Base-by-base conservation (phyloP, 1,284 basidiomycete genomes). In the Coniferiporia weirii region DNA sequence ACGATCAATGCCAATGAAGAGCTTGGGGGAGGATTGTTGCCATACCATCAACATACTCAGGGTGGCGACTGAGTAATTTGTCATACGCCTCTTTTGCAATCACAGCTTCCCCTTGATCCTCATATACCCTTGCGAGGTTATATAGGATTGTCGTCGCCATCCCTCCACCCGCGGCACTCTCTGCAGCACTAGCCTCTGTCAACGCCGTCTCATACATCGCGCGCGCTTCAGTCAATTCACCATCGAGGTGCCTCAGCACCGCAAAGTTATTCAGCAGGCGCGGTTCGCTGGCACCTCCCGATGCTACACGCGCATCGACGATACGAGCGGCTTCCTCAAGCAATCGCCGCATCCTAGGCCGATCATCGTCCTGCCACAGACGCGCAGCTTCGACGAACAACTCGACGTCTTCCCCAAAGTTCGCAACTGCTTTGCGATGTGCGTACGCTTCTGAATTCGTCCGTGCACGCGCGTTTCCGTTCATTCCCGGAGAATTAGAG, bases 11-110 rank as follows among this genome's bases (percentile, higher is more conserved):
- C 8, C 17, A 49, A 1, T 5, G 3, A 32, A 34, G 15, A n/a
- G 35, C 17, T 13, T 50, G 50, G 20, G 8, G 49, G 13, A 27
- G 36, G 51, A 35, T 46, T 19, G 76, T 87, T 61, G 2, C 3
- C 44, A 46, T 66, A 95, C 94, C 95, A 70, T 97, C 95, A 49
- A 93, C 82, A 70, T 96, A 97, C 73, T 97, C 95, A 0, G 93
- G 91, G 76, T 98, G 94, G 58, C 89, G 80, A 15, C 82, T 75
- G 32, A 97, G 72, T 5, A 98, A 77, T 68, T 93, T 92, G 50
- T 89, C 84, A 66, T 95, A 97, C 5, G 91, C 91, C 64, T 89
- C 89, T 62, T 81, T 85, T 9, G 94, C 93, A 65, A 87, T 79
- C 1, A 73, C 76, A 2, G 80, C 76, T 47, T 91, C 85, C 0